Base-by-base conservation (phyloP, 768 basidiomycete species). In the Brasilioporus rufonigricans region DNA sequence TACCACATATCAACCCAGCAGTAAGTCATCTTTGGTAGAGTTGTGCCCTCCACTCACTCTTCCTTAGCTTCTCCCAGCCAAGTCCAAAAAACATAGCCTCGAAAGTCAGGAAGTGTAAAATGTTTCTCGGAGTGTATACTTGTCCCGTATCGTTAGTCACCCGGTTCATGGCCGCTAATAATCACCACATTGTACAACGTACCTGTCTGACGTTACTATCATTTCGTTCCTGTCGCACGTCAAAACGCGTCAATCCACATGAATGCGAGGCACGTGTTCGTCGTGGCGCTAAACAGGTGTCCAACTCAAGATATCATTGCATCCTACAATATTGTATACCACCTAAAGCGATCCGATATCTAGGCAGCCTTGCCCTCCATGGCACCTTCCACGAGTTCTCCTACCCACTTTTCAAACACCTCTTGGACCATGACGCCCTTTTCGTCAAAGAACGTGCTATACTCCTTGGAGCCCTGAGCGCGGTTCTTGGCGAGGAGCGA, bases 381-480 rank as follows among this genome's bases (percentile, higher is more conserved):
- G 10, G 79, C 81, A 32, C 77, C 72, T 63, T 88, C 87, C 24
- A 92, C 89, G 27, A 88, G 72, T 50, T 79, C 82, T 5, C 84
- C 85, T 4, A 93, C 82, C 91, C 92, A 95, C 31, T 73, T 75
- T 70, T 89, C 89, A 55, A 96, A 89, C 26, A 67, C 73, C 18
- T 80, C 84, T 66, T 89, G 84, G 63, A 90, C 85, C 78, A 98
- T 82, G 29, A 77, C 81, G 3, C 94, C 94, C 24, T 82, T 75
- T 44, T 81, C 85, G 60, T 94, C 91, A 65, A 96, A 93, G 71
- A 96, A 91, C 14, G 78, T 77, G 31, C 83, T 84, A 70, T 87
- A 89, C 19, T 77, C 74, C 40, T 79, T 77, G 16, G 77, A 76
- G 9, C 80, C 80, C 44, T 77, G 77, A 16, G 83, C 78, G 53